These are phyloP conservation scores for Apiotrichum veenhuisii DNA, from an alignment of 1,284 basidiomycete species.

Conservation along the genomic window DNA sequence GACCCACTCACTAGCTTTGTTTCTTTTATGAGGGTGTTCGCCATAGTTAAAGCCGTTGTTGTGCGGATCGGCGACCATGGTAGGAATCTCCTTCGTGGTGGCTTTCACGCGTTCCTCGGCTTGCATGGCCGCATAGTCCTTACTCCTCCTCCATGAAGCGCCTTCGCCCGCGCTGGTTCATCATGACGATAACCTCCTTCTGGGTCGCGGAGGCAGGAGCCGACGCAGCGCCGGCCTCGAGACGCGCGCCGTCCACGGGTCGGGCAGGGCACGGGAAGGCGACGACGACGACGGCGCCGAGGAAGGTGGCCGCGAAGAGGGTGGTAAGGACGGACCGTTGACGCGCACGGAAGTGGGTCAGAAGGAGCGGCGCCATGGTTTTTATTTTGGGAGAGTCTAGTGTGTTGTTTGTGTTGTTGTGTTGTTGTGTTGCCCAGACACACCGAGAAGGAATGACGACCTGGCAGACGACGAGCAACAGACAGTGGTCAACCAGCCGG, in stretches of 20 bases:
- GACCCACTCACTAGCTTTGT: too few species aligned
- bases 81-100: too few species aligned
- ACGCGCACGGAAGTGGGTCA: constrained; percentile 44
- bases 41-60: background rate
- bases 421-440: background rate
- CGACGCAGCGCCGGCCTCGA: background rate
- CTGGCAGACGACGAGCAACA: background rate
- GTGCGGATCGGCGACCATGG: too few species aligned
- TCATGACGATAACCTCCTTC: constrained; percentile 44
- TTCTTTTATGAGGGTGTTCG: background rate
- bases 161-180: constrained; percentile 46
- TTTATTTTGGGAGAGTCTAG: background rate
- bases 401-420: background rate
- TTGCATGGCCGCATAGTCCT: too few species aligned
- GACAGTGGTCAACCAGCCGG: too few species aligned
- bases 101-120: too few species aligned
- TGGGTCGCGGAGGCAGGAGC: constrained; percentile 3
- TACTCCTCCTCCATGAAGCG: constrained; percentile 43
- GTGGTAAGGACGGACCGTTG: constrained; percentile 48
- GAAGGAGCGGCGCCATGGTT: constrained; percentile 48
- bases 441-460: background rate
- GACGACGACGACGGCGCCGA: constrained; percentile 48
- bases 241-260: constrained; percentile 11
- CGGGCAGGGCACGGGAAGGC: constrained; percentile 49
- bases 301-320: constrained; percentile 48